Evolutionary conservation across 2,329 filamentous ascomycete genomes (phyloP).

Genomic region (Pseudogymnoascus sp.): DNA sequence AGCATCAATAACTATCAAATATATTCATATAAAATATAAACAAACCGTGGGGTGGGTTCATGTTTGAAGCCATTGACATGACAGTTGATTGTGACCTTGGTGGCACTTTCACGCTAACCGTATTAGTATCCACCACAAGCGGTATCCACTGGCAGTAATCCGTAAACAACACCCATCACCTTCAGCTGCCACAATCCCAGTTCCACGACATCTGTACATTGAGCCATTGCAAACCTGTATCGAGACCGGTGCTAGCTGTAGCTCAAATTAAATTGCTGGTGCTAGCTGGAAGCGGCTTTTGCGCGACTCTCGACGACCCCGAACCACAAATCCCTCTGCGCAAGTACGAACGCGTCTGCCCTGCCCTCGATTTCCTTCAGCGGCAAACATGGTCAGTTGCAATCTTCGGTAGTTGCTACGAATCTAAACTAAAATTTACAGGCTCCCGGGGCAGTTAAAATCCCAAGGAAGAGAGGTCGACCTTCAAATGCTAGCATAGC

Average conservation of each 20-base stretch:
- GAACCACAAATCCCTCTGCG: neutral
- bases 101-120: neutral
- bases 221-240: neutral
- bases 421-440: neutral
- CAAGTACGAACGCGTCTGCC: neutral
- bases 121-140: neutral
- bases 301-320: neutral
- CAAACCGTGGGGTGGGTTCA: neutral
- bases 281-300: neutral
- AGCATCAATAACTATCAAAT: neutral
- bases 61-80: neutral
- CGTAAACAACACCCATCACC: neutral
- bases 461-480: constrained; percentile 6
- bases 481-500: constrained; percentile 11
- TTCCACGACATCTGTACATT: neutral
- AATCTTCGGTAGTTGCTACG: neutral
- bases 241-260: neutral
- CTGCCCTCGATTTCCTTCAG: neutral
- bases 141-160: neutral
- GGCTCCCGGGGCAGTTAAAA: neutral
- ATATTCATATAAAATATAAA: neutral
- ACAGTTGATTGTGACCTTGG: neutral
- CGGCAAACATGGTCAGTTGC: neutral
- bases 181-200: neutral
- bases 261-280: neutral